Base-by-base conservation (phyloP, 768 basidiomycete genomes). In the Leccinum uliginosum region DNA sequence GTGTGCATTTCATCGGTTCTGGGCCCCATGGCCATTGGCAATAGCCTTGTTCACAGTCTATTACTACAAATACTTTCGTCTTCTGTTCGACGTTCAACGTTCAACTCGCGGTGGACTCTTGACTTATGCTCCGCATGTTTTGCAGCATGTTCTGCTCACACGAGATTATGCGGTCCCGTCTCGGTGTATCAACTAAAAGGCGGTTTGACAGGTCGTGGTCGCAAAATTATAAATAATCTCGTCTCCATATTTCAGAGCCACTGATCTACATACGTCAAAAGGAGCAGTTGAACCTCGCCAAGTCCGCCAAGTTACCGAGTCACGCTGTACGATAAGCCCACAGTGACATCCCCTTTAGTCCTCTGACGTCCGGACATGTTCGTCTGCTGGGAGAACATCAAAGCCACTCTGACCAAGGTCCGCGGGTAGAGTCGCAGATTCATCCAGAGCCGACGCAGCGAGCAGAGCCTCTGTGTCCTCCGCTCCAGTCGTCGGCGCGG, bases 381-480 rank as follows among this genome's bases (percentile, higher is more conserved):
- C 64, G 51, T 80, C 75, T 53, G 76, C 75, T 15, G 88, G 87
- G 19, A 91, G 76, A 27, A 93, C 89, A 70, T 94, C 93, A 68
- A 80, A 95, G 14, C 93, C 93, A 59, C 84, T 78, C 71, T 83
- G 82, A n/a, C 90, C 90, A 23, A 94, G 77, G 65, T 89, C 89
- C 3, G 82, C 85, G 19, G 93, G 93, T 9, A 93, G 76, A 11
- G 75, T 79, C n/a, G 91, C 90, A 0, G 91, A 93, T 70, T 93
- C 91, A 55, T 93, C 90, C 51, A 93, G 73, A 19, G 56, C 50
- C 21, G 75, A 68, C 11, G 56, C 27, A 12, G 74, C 63, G 27
- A 85, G 73, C 19, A 86, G 74, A 12, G 72, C 76, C 59, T 83
- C 77, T 24, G 78, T 75, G 66, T 89, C 84, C 67, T 86, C 87